Conservation (phyloP, 2,329 filamentous ascomycete species). For the Diplodia scrobiculata region DNA sequence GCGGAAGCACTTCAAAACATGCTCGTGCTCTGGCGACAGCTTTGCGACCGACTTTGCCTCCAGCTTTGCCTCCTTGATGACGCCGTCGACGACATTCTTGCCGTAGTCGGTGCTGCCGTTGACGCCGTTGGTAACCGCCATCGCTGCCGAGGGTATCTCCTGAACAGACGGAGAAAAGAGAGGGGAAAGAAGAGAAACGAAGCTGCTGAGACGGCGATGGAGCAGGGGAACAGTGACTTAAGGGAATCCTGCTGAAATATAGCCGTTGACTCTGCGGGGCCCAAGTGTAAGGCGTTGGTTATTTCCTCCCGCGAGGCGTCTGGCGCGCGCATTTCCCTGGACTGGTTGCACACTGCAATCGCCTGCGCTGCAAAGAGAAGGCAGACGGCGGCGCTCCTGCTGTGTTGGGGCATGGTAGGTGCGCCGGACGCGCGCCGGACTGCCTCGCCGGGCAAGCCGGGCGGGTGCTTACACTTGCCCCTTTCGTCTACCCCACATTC, state of each 20-base stretch:
- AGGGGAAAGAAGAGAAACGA: background rate
- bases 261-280: constrained; percentile 11
- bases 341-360: background rate
- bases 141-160: background rate
- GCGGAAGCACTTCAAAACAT: constrained; percentile 63
- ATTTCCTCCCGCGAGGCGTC: background rate
- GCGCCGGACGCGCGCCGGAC: background rate
- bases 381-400: constrained; percentile 3
- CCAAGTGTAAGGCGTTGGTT: background rate
- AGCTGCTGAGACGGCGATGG: background rate
- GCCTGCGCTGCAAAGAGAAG: background rate
- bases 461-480: constrained; percentile 9
- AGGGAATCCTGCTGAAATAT: constrained; percentile 7
- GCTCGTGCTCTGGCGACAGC: constrained; percentile 46
- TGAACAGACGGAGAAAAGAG: background rate
- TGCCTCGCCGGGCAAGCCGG: background rate
- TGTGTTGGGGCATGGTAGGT: background rate
- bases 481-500: constrained; percentile 20
- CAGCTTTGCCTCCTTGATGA: constrained; percentile 36
- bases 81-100: constrained; percentile 34
- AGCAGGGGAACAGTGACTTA: background rate
- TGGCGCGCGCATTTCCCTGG: background rate
- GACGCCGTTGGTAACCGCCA: constrained; percentile 21
- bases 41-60: constrained; percentile 32
- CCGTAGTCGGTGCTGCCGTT: constrained; percentile 35